Conservation (phyloP, 495 filamentous ascomycete genomes). For the Talaromyces stipitatus region DNA sequence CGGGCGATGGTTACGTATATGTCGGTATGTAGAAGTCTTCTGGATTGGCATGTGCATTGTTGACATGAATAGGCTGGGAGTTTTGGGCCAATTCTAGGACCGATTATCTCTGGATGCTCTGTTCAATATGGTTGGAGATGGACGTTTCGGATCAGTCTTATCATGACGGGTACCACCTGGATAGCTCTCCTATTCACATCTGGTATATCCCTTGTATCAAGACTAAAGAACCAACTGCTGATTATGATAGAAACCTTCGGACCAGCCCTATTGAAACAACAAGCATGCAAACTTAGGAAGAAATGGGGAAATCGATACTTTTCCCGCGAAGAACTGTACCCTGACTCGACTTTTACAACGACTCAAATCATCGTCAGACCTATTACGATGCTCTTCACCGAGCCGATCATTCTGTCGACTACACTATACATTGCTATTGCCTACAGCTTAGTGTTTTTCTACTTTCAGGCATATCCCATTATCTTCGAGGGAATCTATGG, state of each 20-base stretch:
- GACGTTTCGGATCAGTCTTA: constrained; percentile 56
- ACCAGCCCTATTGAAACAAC: constrained; percentile 56
- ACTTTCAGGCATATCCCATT: constrained; percentile 59
- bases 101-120: constrained; percentile 59
- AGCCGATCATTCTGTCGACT: constrained; percentile 11
- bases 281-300: constrained; percentile 57
- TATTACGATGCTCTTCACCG: constrained; percentile 32
- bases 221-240: background rate
- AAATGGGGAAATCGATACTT: constrained; percentile 40
- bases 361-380: constrained; percentile 42
- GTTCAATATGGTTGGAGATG: constrained; percentile 56
- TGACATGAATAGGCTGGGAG: constrained; percentile 45
- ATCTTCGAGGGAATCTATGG: constrained; percentile 44
- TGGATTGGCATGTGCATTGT: background rate
- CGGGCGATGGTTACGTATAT: constrained; percentile 67
- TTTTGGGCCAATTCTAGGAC: constrained; percentile 59
- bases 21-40: constrained; percentile 40
- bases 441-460: constrained; percentile 69
- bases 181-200: constrained; percentile 36
- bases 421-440: constrained; percentile 62
- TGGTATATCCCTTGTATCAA: constrained; percentile 21
- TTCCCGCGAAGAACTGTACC: constrained; percentile 31
- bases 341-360: constrained; percentile 29
- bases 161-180: constrained; percentile 43
- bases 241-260: constrained; percentile 52